Percentiles rank a stretch among this genome's conserved stretches.
phyloP scores from a whole-genome alignment of 164 flowering plant species.

The Kingdonia uniflora region DNA sequence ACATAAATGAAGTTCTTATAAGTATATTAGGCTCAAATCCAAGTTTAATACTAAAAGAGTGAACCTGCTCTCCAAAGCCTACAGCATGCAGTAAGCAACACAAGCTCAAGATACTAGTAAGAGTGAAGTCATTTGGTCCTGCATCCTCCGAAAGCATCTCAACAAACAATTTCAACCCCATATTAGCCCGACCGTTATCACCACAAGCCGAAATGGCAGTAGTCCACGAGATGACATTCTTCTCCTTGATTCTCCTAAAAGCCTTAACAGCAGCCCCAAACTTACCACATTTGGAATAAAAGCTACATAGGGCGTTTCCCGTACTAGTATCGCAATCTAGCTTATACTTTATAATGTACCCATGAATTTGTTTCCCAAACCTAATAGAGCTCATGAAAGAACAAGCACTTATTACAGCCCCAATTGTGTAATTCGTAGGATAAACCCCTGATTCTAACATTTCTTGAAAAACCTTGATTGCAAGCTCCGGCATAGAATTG shows the following conservation, averaged over 20 bases:
- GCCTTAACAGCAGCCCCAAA: conserved; percentile 46
- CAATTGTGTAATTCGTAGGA: conserved; percentile 65
- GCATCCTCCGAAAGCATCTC: conserved; percentile 34
- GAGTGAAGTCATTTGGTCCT: conserved; percentile 44
- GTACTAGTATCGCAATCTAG: conserved; percentile 43
- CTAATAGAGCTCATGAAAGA: conserved; percentile 26
- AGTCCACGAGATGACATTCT: conserved; percentile 87
- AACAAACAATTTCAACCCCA: conserved; percentile 33
- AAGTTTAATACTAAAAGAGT: conserved; percentile 45
- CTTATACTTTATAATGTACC: conserved; percentile 43
- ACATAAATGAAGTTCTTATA: conserved; percentile 59
- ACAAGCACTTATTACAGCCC: conserved; percentile 53
- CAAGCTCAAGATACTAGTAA: conserved; percentile 56
- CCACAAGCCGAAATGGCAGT: conserved; percentile 53
- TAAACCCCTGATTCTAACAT: conserved; percentile 56
- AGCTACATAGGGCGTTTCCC: conserved; percentile 61
- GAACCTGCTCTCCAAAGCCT: conserved; percentile 52
- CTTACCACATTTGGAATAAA: conserved; percentile 49
- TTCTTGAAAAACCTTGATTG: conserved; percentile 37
- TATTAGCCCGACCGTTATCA: conserved; percentile 40
- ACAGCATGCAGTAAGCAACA: conserved; percentile 43
- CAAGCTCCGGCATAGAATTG: conserved; percentile 44
- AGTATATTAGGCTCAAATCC: conserved; percentile 35
- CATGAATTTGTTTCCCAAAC: conserved; percentile 64
- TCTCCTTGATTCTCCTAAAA: conserved; percentile 43